phyloP scores from a whole-genome alignment of 768 basidiomycete species.

The Mycena crocata region DNA sequence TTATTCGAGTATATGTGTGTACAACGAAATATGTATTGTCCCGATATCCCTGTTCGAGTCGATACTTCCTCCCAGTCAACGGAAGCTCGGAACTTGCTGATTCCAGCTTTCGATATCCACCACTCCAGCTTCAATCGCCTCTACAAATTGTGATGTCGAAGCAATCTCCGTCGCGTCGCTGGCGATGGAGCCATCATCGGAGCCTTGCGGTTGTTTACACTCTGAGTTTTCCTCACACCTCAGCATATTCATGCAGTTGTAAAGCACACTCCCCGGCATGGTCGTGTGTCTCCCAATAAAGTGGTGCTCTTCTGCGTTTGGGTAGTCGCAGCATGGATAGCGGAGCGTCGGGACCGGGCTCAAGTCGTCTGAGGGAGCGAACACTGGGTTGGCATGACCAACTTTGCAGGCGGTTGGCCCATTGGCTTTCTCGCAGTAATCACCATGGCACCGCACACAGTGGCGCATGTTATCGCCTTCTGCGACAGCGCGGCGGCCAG shows the following conservation, averaged over 20 bases:
- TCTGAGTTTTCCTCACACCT: neutral
- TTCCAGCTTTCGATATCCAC: neutral
- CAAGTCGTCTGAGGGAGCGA: neutral
- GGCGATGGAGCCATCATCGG: no score
- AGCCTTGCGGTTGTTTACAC: neutral
- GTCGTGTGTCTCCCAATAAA: conserved; percentile 11
- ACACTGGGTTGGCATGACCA: neutral
- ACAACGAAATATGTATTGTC: no score
- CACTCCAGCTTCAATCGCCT: neutral
- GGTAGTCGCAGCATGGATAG: neutral
- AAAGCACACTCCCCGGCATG: neutral
- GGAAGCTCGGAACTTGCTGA: no score
- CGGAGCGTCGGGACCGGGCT: no score
- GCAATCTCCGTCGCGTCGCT: neutral
- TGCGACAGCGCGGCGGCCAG: neutral
- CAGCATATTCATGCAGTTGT: neutral
- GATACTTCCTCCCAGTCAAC: no score
- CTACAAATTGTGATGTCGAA: neutral
- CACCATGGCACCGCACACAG: conserved; percentile 38
- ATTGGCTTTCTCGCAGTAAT: conserved; percentile 39
- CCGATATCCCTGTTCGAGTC: no score
- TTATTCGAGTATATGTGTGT: no score
- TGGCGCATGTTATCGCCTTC: conserved; percentile 28
- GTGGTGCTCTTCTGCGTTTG: no score
- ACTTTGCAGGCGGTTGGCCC: neutral